phyloP scores from a whole-genome alignment of 768 basidiomycete species.

The Candolleomyces eurysporus region DNA sequence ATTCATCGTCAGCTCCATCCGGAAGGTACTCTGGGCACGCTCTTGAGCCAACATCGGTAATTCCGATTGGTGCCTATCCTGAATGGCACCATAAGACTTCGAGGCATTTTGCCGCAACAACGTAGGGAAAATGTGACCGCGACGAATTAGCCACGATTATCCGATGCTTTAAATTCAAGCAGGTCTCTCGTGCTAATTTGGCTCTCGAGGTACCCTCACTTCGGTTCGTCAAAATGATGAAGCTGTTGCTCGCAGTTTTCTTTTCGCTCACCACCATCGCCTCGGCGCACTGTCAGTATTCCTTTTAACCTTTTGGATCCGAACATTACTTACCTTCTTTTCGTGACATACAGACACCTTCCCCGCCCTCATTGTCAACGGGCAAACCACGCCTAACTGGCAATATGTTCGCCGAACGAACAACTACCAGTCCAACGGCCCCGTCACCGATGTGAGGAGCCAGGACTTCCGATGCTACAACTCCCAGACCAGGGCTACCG shows the following conservation, averaged over 20 bases:
- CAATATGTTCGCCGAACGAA: conserved; percentile 43
- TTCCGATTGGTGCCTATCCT: neutral
- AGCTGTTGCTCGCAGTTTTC: conserved; percentile 17
- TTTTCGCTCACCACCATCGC: conserved; percentile 20
- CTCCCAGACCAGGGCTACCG: conserved; percentile 35
- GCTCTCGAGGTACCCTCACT: neutral
- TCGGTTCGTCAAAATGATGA: conserved; percentile 19
- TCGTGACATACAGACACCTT: conserved; percentile 36
- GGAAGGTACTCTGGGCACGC: neutral
- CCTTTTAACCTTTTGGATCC: neutral
- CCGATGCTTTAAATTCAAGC: neutral
- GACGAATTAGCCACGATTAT: conserved; percentile 4
- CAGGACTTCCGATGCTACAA: conserved; percentile 49
- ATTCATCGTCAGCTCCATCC: too few relatives aligned
- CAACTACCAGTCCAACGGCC: conserved; percentile 41
- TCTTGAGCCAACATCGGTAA: neutral
- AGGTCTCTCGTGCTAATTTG: too few relatives aligned
- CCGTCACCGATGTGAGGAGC: conserved; percentile 45
- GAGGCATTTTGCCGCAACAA: neutral
- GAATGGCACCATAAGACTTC: neutral
- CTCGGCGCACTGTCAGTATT: conserved; percentile 23
- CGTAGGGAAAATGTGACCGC: neutral
- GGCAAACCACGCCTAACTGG: conserved; percentile 37
- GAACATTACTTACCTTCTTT: neutral
- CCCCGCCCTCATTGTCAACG: conserved; percentile 40